A percentile compares a stretch with the other conserved stretches of the same genome.
phyloP scores from a whole-genome alignment of 208 protist genomes.

The Trypanosoma brucei region DNA sequence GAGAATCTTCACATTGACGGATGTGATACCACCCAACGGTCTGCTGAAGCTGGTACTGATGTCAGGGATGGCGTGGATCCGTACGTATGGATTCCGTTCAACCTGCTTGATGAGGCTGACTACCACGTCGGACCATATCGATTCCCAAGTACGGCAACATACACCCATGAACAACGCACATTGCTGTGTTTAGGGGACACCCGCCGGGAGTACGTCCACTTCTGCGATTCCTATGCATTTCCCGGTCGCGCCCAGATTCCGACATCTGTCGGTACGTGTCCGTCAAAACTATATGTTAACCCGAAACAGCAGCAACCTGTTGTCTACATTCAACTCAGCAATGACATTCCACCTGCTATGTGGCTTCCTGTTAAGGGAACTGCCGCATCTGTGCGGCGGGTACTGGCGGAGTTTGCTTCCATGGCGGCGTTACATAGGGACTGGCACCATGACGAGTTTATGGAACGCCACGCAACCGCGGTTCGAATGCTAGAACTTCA shows the following conservation, averaged over 20 bases:
- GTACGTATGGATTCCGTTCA: conserved; percentile 77
- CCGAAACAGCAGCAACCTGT: conserved; percentile 43
- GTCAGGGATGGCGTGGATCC: conserved; percentile 32
- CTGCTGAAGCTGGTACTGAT: neutral
- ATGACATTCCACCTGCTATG: conserved; percentile 82
- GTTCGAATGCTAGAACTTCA: conserved; percentile 65
- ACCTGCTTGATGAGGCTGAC: conserved; percentile 61
- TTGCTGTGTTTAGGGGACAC: conserved; percentile 64
- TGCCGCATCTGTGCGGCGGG: conserved; percentile 67
- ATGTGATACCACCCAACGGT: neutral
- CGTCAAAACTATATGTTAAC: conserved; percentile 68
- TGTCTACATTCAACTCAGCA: conserved; percentile 81
- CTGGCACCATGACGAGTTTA: conserved; percentile 66
- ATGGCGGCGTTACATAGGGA: conserved; percentile 72
- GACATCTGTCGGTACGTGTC: conserved; percentile 79
- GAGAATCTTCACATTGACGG: neutral
- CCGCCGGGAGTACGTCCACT: conserved; percentile 84
- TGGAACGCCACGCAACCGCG: conserved; percentile 50
- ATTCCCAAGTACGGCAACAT: conserved; percentile 63
- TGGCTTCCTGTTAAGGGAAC: conserved; percentile 87
- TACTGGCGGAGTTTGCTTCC: conserved; percentile 79
- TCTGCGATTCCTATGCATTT: conserved; percentile 86
- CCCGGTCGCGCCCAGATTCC: conserved; percentile 79
- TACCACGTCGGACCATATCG: conserved; percentile 66
- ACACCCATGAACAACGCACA: conserved; percentile 48